Percentiles rank a stretch among this genome's conserved stretches.
These are phyloP conservation scores for Lactarius indigo DNA, from an alignment of 768 basidiomycete genomes.

Conservation along the genomic window DNA sequence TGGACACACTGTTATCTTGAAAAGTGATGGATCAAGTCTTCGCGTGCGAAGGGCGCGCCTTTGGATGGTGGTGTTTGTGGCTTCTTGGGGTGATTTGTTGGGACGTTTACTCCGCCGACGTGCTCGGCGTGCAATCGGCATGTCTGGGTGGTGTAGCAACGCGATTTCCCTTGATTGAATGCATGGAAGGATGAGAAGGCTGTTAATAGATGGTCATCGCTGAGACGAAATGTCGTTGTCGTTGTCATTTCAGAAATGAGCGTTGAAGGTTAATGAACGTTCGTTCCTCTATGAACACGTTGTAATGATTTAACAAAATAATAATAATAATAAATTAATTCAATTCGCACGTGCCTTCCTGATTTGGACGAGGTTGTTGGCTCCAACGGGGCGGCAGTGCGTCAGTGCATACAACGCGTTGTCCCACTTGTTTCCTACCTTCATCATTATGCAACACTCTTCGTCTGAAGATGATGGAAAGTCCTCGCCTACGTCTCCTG, in stretches of 20 bases:
- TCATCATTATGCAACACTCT: slow-evolving; percentile 10
- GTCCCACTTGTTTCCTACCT: slow-evolving; percentile 9
- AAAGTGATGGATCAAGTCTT: neutral
- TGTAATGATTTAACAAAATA: neutral
- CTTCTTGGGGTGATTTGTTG: neutral
- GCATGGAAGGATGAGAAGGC: slow-evolving; percentile 9
- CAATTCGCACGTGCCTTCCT: slow-evolving; percentile 14
- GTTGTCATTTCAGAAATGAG: slow-evolving; percentile 1
- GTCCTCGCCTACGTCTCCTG: slow-evolving; percentile 38
- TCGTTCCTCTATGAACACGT: neutral
- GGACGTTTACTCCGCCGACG: slow-evolving; percentile 5
- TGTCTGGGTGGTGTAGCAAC: slow-evolving; percentile 12
- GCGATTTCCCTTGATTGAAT: slow-evolving; percentile 9
- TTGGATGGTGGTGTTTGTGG: neutral
- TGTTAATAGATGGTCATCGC: slow-evolving; percentile 10
- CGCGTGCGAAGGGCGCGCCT: neutral
- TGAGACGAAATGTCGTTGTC: neutral
- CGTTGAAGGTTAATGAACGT: neutral
- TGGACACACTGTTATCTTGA: neutral
- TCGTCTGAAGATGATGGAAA: slow-evolving; percentile 36
- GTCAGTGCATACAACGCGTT: slow-evolving; percentile 2
- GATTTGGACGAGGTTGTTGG: neutral
- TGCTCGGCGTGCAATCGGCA: neutral
- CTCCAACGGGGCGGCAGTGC: neutral
- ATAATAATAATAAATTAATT: slow-evolving; percentile 3